Base-by-base conservation (phyloP, 2,329 filamentous ascomycete species). In the Chaetothyriales sp. region DNA sequence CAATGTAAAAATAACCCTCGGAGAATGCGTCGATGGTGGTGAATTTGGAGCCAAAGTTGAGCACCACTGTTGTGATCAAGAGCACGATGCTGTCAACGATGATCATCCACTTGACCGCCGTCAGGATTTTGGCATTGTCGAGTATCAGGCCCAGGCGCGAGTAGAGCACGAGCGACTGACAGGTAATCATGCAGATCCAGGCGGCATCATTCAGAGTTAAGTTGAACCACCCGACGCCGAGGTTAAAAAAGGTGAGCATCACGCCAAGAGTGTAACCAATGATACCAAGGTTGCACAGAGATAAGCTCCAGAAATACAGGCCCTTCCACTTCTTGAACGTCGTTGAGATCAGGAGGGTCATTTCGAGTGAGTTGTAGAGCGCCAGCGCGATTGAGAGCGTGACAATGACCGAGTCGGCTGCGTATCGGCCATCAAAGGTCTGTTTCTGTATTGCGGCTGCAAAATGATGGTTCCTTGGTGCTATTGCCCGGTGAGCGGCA, bases 161-260 rank as follows among this genome's bases (percentile, higher is more conserved):
- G 57, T 72, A 73, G 1, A 73, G 63, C 8, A 73, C 71, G n/a
- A 73, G 55, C 2, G 69, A 69, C 57, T 73, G 71, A n/a, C 70
- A 70, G 2, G 67, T 70, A 32, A 72, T 68, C 68, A 72, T 71
- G 39, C 57, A 60, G 54, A 65, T 70, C 70, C 70, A 72, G 50
- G 70, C 69, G 28, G 70, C 52, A n/a, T 65, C 68, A 48, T 72
- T 61, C 18, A 72, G 59, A 5, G 64, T 64, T n/a, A 70, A 62
- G 5, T 65, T 63, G 4, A 70, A 54, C 61, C 65, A 67, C 3
- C 28, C 20, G 18, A 45, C 26, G 26, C 45, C 15, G 53, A 68
- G 52, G 8, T 63, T 52, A 57, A 70, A 72, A 57, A 69, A 70
- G 51, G 70, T 71, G 51, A 74, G 60, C 32, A 74, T 51, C 56